A percentile compares a stretch with the other conserved stretches of the same genome.
Conservation (phyloP, 352 stramenopile genomes). For the Peronosclerospora sorghi region DNA sequence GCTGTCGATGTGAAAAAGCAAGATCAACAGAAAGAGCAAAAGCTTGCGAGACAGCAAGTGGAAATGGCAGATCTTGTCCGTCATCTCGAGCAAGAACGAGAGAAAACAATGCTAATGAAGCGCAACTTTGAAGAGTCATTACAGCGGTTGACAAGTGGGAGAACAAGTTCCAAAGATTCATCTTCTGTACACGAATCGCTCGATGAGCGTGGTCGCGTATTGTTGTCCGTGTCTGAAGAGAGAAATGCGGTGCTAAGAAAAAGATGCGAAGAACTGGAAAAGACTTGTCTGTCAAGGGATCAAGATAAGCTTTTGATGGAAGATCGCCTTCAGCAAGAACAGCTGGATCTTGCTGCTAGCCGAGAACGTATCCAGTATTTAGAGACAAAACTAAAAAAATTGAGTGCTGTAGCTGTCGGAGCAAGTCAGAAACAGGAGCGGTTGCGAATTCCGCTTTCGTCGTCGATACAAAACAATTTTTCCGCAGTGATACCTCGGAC, state of each 20-base stretch:
- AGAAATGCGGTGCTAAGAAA: constrained; percentile 52
- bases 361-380: constrained; percentile 54
- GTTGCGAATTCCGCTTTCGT: constrained; percentile 12
- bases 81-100: constrained; percentile 58
- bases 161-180: constrained; percentile 6
- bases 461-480: constrained; percentile 10
- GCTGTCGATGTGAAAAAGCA: constrained; percentile 82
- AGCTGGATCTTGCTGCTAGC: constrained; percentile 38
- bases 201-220: constrained; percentile 47
- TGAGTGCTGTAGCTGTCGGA: constrained; percentile 18
- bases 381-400: constrained; percentile 41
- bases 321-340: constrained; percentile 31
- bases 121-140: constrained; percentile 76
- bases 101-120: constrained; percentile 69
- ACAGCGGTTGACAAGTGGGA: constrained; percentile 51
- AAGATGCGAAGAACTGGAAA: constrained; percentile 71
- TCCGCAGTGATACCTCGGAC: constrained; percentile 4
- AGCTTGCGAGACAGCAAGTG: constrained; percentile 64
- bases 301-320: constrained; percentile 42
- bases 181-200: constrained; percentile 21
- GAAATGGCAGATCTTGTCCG: constrained; percentile 51
- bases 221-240: constrained; percentile 73
- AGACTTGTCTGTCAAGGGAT: constrained; percentile 24
- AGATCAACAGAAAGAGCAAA: constrained; percentile 70
- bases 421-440: constrained; percentile 8